Evolutionary conservation across 1,139 yeast genomes (phyloP).

Genomic region (Taphrina flavorubra): DNA sequence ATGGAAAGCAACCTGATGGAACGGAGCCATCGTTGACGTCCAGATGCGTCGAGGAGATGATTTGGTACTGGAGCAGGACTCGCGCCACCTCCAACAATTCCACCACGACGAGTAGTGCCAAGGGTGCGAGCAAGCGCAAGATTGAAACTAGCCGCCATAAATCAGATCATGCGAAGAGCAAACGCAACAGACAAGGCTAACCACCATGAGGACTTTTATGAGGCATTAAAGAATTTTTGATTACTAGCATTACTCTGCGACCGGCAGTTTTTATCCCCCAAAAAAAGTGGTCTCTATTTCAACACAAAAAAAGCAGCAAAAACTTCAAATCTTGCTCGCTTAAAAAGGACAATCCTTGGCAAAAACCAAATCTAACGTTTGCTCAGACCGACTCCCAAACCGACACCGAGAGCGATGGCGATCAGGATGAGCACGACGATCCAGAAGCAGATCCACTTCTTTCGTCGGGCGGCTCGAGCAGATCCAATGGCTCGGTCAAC

Average conservation of each 20-base stretch:
- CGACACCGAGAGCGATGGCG: constrained; percentile 40
- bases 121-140: background rate
- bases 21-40: background rate
- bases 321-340: constrained; percentile 6
- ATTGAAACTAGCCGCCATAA: background rate
- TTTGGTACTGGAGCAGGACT: constrained; percentile 13
- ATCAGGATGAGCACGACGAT: constrained; percentile 54
- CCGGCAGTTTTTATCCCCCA: background rate
- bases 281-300: background rate
- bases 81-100: background rate
- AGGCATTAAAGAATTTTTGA: constrained; percentile 8
- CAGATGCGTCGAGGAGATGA: constrained; percentile 19
- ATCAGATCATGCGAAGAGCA: background rate
- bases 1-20: background rate
- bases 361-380: background rate
- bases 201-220: no score
- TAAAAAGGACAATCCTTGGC: background rate
- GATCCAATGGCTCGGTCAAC: constrained; percentile 85
- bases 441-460: constrained; percentile 85
- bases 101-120: background rate
- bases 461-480: constrained; percentile 89
- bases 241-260: constrained; percentile 19
- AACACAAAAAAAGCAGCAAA: background rate
- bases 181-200: no score
- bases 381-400: constrained; percentile 33